Base-by-base conservation (phyloP, 805 yeast genomes). In the Starmera caribaea region DNA sequence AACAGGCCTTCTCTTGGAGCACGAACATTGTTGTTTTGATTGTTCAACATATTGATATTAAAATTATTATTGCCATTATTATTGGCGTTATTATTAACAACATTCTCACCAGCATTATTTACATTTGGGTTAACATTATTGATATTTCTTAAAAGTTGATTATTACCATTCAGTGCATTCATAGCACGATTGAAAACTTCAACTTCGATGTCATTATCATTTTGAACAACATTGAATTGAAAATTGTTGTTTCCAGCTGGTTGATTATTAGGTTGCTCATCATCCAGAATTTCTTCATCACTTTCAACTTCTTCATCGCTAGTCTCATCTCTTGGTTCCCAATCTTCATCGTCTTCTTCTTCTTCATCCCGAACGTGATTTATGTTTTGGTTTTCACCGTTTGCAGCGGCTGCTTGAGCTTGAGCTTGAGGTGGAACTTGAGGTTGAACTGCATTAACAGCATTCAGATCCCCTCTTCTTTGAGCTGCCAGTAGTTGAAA, bases 271-370 rank as follows among this genome's bases (percentile, higher is more conserved):
- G 26, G 26, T 21, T 21, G 37, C 8, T 51, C 49, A 4, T 43
- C 47, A 8, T 38, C 48, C 8, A 41, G 45, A 11, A 44, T 47
- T 15, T 44, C 49, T 3, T 38, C 39, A 11, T 45, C 43, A 21
- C 38, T 40, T 16, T 34, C 42, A 12, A 36, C 50, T 11, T 48
- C 56, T 3, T 38, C 45, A 30, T 41, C 48, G 4, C 38, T 43
- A 21, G 42, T 45, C 17, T 32, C 36, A n/a, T 41, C 44, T 31
- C 43, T 47, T 15, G 53, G 54, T n/a, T 36, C 46, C 16, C 54
- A 52, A 43, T 59, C 59, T 8, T 58, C 58, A 38, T 59, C 62
- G 14, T 50, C 59, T 28, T 13, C 30, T 16, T 37, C 27, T 14
- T 26, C 33, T 13, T 21, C 37, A 14, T 27, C 24, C 16, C 11